phyloP scores from a whole-genome alignment of 306 rosid genomes.

The Erythrophleum fordii region DNA sequence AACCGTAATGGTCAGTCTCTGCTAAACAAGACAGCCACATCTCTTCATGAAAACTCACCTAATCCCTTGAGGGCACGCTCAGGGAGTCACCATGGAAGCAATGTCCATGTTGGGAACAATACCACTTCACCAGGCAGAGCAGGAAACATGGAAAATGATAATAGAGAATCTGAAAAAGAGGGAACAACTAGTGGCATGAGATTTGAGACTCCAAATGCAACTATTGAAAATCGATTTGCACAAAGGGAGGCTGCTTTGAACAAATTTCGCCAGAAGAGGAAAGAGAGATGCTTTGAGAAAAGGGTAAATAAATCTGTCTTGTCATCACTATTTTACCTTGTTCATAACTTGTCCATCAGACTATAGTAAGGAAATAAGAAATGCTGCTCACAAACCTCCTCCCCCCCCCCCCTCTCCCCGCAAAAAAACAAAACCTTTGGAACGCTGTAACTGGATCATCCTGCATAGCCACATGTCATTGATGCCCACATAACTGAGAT shows the following conservation, averaged over 20 bases:
- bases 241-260: conserved; percentile 54
- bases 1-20: neutral
- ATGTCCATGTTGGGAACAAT: no score
- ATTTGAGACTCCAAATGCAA: neutral
- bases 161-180: neutral
- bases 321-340: neutral
- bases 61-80: conserved; percentile 1
- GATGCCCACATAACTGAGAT: no score
- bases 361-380: no score
- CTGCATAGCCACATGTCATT: neutral
- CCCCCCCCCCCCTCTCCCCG: no score
- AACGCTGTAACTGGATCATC: neutral
- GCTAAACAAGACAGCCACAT: neutral
- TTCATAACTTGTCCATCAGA: neutral
- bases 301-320: conserved; percentile 41
- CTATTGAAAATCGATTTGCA: neutral
- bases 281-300: conserved; percentile 63
- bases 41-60: conserved; percentile 1
- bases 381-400: no score
- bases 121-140: neutral
- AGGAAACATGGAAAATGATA: conserved; percentile 10
- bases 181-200: neutral
- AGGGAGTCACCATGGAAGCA: conserved; percentile 21
- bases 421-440: no score
- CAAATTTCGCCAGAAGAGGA: conserved; percentile 56